Evolutionary conservation across 1,284 basidiomycete species (phyloP).

Genomic region (Leccinum solheimii): DNA sequence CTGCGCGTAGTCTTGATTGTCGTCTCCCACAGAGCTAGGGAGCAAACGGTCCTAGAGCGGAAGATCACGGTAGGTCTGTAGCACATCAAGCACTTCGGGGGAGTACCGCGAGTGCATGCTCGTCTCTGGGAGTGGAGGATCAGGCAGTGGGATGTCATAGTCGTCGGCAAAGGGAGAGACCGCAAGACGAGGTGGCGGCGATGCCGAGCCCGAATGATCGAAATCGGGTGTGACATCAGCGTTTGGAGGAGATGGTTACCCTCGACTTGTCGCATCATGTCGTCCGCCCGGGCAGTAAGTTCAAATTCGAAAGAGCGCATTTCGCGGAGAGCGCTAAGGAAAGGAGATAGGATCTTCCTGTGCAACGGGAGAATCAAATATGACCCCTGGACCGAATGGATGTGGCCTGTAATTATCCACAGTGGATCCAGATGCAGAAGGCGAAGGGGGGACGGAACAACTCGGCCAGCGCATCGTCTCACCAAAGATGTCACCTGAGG

Average conservation of each 20-base stretch:
- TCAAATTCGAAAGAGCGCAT: constrained; percentile 83
- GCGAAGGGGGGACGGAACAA: constrained; percentile 40
- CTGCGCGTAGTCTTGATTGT: constrained; percentile 61
- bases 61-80: constrained; percentile 78
- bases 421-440: constrained; percentile 33
- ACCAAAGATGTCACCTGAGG: constrained; percentile 59
- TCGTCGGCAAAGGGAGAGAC: constrained; percentile 33
- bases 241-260: constrained; percentile 11
- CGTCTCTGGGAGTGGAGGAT: constrained; percentile 44
- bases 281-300: constrained; percentile 60
- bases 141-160: constrained; percentile 25
- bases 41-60: constrained; percentile 64
- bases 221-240: background rate
- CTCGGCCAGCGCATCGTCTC: constrained; percentile 62
- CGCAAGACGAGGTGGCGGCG: constrained; percentile 23
- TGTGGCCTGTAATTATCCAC: constrained; percentile 37
- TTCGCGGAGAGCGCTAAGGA: constrained; percentile 60
- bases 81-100: constrained; percentile 73
- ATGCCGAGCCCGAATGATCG: constrained; percentile 12
- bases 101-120: constrained; percentile 63
- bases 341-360: constrained; percentile 36
- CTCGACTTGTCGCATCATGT: constrained; percentile 25
- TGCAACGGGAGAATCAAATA: constrained; percentile 59
- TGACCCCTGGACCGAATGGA: constrained; percentile 65
- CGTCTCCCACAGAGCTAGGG: constrained; percentile 43